Evolutionary conservation across 2,329 filamentous ascomycete species (phyloP), one percentile per base, ranked within the genome.

Genomic region (Ceratocystis alfenasii): DNA sequence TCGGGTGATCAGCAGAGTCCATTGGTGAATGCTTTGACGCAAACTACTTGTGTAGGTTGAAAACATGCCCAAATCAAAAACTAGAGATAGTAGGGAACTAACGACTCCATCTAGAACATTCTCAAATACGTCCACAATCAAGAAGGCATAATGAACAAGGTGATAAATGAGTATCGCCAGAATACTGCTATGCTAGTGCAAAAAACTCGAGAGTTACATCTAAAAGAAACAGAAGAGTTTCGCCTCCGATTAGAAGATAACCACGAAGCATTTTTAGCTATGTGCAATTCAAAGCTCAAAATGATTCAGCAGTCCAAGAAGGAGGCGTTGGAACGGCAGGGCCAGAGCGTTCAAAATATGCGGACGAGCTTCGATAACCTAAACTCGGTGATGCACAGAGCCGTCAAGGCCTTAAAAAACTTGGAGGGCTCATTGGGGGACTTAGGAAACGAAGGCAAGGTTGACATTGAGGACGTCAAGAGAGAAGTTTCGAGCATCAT

Each of bases 31-130:
- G 66, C 66, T 22, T 45, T 67, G 3, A 41, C 64, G 2, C 45
- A 67, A 28, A 45, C 66, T 10, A 67, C 66, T 6, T 65, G 62
- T 22, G 66, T 67, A 64, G 62, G 66, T 67, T 22, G 10, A 6
- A 28, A 15, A n/a, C n/a, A 28, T 33, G 5, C 20, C 6, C 44
- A 36, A 36, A 45, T 8, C 41, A 8, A 17, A 28, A 45, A 28
- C 22, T n/a, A 10, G 3, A 28, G 10, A 28, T 53, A n/a, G 25
- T 30, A 25, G 41, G 20, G 2, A 17, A 33, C 45, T 53, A 28
- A 67, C 62, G 30, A 45, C 20, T 33, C 20, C 3, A 55, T 41
- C 33, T 57, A 68, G 66, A 36, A 55, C 22, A 41, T 68, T 12
- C 36, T 65, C 10, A 62, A 50, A 33, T 68, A 65, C 28, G 45